These are phyloP conservation scores for Borovskyia barvae DNA, from an alignment of 208 protist species.

Conservation along the genomic window DNA sequence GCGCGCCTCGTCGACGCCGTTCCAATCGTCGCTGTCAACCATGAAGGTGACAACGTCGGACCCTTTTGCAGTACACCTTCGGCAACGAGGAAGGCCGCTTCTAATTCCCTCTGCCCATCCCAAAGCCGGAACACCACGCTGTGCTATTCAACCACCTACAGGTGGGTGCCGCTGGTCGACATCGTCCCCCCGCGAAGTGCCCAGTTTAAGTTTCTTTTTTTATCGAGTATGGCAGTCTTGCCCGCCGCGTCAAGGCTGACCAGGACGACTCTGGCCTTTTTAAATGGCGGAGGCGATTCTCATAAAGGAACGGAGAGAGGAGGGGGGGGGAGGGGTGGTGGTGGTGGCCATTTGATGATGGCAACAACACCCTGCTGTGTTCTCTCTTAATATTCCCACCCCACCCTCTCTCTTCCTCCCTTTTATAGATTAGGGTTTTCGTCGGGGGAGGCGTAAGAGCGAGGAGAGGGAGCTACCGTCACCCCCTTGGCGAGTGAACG, in stretches of 20 bases:
- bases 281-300: too few relatives aligned
- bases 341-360: too few relatives aligned
- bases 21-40: constrained; percentile 91
- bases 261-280: constrained; percentile 94
- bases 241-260: constrained; percentile 96
- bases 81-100: constrained; percentile 94
- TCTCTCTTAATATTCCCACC: too few relatives aligned
- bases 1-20: constrained; percentile 72
- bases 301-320: too few relatives aligned
- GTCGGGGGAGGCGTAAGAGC: too few relatives aligned
- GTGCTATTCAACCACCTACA: constrained; percentile 97
- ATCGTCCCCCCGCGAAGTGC: constrained; percentile 95
- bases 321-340: too few relatives aligned
- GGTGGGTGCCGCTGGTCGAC: constrained; percentile 98
- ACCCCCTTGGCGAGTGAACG: too few relatives aligned
- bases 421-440: too few relatives aligned
- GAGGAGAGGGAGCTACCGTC: too few relatives aligned
- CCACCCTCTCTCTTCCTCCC: too few relatives aligned
- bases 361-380: too few relatives aligned
- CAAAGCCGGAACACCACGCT: constrained; percentile 98
- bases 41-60: constrained; percentile 94
- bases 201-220: constrained; percentile 97
- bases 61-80: constrained; percentile 97
- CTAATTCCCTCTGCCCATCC: constrained; percentile 97
- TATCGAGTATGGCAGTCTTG: constrained; percentile 98